These are phyloP conservation scores for Kurtzmaniella quercitrusa DNA, from an alignment of 1,139 yeast genomes.

Conservation along the genomic window DNA sequence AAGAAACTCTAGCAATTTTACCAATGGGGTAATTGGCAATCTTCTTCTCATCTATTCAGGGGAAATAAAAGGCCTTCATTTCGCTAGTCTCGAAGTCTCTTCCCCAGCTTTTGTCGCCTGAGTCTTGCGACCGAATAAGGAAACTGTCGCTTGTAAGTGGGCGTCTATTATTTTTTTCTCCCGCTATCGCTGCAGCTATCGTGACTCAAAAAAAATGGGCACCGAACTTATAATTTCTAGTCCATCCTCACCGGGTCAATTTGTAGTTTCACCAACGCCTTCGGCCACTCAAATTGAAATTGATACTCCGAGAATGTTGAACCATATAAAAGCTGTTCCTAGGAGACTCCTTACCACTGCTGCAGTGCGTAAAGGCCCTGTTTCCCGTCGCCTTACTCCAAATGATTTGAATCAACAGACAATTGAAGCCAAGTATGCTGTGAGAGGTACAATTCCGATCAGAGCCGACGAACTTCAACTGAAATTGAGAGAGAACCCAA, in stretches of 20 bases:
- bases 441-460: slow-evolving; percentile 88
- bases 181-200: neutral
- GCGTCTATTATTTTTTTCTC: neutral
- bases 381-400: slow-evolving; percentile 17
- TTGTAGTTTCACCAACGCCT: neutral
- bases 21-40: neutral
- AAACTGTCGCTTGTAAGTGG: neutral
- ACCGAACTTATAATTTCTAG: neutral
- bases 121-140: neutral
- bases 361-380: neutral
- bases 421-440: slow-evolving; percentile 88
- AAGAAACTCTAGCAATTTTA: neutral
- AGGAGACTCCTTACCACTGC: neutral
- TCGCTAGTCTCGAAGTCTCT: neutral
- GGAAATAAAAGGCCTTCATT: neutral
- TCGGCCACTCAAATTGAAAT: neutral
- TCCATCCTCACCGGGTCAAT: neutral
- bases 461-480: slow-evolving; percentile 80
- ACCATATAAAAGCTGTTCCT: neutral
- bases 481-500: slow-evolving; percentile 41
- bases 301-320: neutral
- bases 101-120: neutral
- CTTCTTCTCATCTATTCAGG: neutral
- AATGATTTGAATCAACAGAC: slow-evolving; percentile 69
- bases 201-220: neutral